phyloP scores from a whole-genome alignment of 495 filamentous ascomycete species.

The Neurospora sp. region DNA sequence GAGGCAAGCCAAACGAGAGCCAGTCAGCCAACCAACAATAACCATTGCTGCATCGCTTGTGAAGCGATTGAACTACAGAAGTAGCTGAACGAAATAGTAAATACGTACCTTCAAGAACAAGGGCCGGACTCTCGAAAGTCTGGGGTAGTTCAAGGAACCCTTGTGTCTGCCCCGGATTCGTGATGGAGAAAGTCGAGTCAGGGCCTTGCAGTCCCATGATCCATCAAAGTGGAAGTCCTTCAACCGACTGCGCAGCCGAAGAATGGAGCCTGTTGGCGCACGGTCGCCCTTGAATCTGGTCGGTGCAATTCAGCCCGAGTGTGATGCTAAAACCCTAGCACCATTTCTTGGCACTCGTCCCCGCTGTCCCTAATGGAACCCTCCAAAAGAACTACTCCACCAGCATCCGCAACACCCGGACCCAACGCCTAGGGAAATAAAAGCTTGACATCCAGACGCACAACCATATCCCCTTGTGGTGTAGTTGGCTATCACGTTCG shows the following conservation, averaged over 20 bases:
- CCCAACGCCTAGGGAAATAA: neutral
- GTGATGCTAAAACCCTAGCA: neutral
- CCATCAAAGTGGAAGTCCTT: neutral
- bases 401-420: neutral
- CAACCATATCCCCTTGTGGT: neutral
- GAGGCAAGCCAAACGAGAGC: neutral
- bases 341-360: neutral
- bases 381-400: neutral
- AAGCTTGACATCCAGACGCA: neutral
- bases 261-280: neutral
- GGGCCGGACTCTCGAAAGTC: neutral
- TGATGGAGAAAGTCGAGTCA: neutral
- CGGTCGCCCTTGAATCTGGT: neutral
- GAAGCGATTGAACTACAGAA: neutral
- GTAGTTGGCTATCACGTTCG: neutral
- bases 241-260: neutral
- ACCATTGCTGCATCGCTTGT: neutral
- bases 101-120: neutral
- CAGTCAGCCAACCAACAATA: neutral
- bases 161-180: neutral
- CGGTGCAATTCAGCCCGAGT: neutral
- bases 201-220: neutral
- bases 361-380: neutral
- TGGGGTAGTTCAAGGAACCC: neutral
- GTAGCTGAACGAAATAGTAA: neutral